Evolutionary conservation across 2,329 filamentous ascomycete species (phyloP).

Genomic region (Penicillium digitatum): DNA sequence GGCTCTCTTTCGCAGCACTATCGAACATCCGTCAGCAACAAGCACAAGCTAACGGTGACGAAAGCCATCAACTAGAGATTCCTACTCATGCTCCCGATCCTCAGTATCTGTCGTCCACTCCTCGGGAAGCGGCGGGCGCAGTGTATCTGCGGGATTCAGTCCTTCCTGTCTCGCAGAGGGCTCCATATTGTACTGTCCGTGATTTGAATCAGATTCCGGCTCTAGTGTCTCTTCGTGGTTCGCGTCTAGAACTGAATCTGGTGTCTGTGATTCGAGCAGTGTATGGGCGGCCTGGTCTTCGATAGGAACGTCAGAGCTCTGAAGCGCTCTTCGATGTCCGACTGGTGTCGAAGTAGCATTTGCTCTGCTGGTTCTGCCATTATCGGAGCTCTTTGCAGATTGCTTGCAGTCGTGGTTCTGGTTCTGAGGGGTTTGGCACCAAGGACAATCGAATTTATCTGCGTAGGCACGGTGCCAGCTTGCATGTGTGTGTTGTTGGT

Average conservation of each 20-base stretch:
- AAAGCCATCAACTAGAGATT: background rate
- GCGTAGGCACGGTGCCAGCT: constrained; percentile 7
- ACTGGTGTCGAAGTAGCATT: background rate
- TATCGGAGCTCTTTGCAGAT: background rate
- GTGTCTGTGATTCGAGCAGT: background rate
- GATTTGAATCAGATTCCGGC: background rate
- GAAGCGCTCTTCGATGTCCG: background rate
- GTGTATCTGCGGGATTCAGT: background rate
- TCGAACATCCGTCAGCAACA: background rate
- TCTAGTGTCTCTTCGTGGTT: background rate
- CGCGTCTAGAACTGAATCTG: background rate
- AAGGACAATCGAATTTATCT: constrained; percentile 6
- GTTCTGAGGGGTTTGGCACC: constrained; percentile 3
- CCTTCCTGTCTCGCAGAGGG: background rate
- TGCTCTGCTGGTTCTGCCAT: background rate
- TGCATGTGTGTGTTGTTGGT: constrained; percentile 9
- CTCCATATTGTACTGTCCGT: background rate
- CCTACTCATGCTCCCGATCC: background rate
- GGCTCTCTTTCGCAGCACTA: background rate
- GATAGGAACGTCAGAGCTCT: background rate
- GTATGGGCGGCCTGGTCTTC: background rate
- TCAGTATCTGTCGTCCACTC: constrained; percentile 1
- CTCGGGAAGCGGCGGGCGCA: constrained; percentile 4
- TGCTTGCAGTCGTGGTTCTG: background rate
- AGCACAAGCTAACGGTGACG: background rate